A percentile compares a stretch with the other conserved stretches of the same genome.
Evolutionary conservation across 2,329 filamentous ascomycete genomes (phyloP).

Genomic region (Talaromyces sp.): DNA sequence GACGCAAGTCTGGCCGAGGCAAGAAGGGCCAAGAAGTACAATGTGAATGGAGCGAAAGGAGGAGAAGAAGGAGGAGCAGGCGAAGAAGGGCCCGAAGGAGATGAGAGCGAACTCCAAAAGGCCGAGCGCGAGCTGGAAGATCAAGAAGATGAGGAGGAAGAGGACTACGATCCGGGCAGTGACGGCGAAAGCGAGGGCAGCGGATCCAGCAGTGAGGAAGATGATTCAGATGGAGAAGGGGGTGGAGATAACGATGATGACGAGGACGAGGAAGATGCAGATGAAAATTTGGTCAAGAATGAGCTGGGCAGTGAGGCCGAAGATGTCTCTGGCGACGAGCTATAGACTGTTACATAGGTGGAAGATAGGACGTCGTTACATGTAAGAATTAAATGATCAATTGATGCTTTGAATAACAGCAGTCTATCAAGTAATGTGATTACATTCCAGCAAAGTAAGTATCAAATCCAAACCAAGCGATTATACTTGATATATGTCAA

Average conservation of each 20-base stretch:
- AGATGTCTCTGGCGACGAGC: constrained; percentile 25
- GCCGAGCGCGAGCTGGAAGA: constrained; percentile 50
- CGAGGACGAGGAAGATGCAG: constrained; percentile 38
- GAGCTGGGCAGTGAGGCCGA: constrained; percentile 42
- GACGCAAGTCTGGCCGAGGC: constrained; percentile 58
- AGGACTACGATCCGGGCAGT: constrained; percentile 48
- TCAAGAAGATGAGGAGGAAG: constrained; percentile 44
- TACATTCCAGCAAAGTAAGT: background rate
- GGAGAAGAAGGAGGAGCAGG: constrained; percentile 26
- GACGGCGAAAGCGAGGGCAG: constrained; percentile 44
- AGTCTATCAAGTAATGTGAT: background rate
- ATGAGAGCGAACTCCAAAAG: constrained; percentile 52
- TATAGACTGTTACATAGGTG: background rate
- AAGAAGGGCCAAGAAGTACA: constrained; percentile 54
- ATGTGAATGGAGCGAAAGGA: constrained; percentile 36
- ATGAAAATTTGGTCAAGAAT: constrained; percentile 32
- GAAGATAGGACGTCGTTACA: background rate
- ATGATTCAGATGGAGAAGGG: constrained; percentile 24
- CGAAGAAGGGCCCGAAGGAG: constrained; percentile 32
- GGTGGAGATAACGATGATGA: constrained; percentile 31
- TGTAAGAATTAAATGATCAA: background rate
- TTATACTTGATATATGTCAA: too few relatives aligned
- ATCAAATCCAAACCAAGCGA: background rate
- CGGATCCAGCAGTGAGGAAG: constrained; percentile 39
- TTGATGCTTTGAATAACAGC: background rate